phyloP scores from a whole-genome alignment of 2,329 filamentous ascomycete genomes.

The Pyricularia sp. region DNA sequence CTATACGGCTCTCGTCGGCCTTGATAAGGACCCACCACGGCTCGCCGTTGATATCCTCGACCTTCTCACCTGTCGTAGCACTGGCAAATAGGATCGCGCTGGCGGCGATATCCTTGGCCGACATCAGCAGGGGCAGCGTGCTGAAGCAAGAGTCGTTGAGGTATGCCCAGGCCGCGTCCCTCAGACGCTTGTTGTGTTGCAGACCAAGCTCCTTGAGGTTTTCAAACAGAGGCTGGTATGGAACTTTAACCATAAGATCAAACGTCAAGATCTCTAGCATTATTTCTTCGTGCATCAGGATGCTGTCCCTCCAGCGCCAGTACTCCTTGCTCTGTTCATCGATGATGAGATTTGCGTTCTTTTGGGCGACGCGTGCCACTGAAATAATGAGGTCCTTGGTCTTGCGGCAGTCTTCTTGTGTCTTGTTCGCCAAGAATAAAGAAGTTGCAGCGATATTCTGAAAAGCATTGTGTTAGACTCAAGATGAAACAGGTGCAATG shows the following conservation, averaged over 20 bases:
- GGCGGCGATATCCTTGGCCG: conserved; percentile 72
- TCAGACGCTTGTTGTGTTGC: conserved; percentile 12
- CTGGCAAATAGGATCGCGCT: conserved; percentile 81
- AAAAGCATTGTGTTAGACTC: neutral
- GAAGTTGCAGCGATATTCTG: conserved; percentile 81
- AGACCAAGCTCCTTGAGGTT: conserved; percentile 40
- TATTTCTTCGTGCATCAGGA: conserved; percentile 83
- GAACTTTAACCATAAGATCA: conserved; percentile 82
- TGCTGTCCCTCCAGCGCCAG: conserved; percentile 94
- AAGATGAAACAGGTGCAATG: neutral
- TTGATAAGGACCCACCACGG: conserved; percentile 82
- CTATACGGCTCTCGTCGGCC: conserved; percentile 61
- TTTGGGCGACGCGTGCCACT: conserved; percentile 89
- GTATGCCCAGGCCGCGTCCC: conserved; percentile 60
- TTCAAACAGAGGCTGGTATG: conserved; percentile 76
- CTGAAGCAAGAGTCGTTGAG: conserved; percentile 86
- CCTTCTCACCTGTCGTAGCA: conserved; percentile 60
- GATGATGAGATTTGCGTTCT: conserved; percentile 80
- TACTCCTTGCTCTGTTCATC: conserved; percentile 98
- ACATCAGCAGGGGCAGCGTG: conserved; percentile 71
- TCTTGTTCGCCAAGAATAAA: conserved; percentile 91
- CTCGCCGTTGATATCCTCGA: conserved; percentile 66
- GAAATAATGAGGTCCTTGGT: conserved; percentile 92
- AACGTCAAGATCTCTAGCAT: conserved; percentile 91
- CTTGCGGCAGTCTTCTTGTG: conserved; percentile 93